Conservation (phyloP, 2,329 filamentous ascomycete genomes). For the Hypoxylon sp. region DNA sequence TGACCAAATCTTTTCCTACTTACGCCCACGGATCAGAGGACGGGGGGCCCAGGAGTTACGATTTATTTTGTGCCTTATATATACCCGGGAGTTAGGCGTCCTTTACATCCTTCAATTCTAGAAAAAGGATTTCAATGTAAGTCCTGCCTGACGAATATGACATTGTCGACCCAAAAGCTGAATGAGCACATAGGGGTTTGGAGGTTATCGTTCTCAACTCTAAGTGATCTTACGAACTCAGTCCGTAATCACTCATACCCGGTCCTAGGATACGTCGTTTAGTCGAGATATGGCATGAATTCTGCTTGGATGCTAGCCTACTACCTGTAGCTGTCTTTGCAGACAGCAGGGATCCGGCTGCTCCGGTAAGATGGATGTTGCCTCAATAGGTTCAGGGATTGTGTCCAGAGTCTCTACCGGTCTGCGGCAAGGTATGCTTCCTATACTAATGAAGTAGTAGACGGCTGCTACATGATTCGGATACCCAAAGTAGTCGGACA, state of each 20-base stretch:
- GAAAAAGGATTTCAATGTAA: neutral
- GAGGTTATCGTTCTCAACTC: neutral
- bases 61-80: neutral
- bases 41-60: neutral
- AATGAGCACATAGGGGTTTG: neutral
- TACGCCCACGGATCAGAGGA: neutral
- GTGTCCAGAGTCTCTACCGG: neutral
- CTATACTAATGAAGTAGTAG: neutral
- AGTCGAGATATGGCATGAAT: neutral
- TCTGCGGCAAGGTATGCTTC: neutral
- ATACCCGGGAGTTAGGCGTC: neutral
- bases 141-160: neutral
- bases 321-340: neutral
- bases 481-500: neutral
- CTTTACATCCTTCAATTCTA: neutral
- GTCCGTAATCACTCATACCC: neutral
- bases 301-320: neutral
- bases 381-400: neutral
- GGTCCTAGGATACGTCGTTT: neutral
- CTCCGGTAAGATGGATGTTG: neutral
- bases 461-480: neutral
- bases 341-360: neutral
- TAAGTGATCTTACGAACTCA: neutral
- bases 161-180: neutral
- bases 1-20: constrained; percentile 17